Conservation (phyloP, 1,284 basidiomycete species). For the Malassezia arunalokei region DNA sequence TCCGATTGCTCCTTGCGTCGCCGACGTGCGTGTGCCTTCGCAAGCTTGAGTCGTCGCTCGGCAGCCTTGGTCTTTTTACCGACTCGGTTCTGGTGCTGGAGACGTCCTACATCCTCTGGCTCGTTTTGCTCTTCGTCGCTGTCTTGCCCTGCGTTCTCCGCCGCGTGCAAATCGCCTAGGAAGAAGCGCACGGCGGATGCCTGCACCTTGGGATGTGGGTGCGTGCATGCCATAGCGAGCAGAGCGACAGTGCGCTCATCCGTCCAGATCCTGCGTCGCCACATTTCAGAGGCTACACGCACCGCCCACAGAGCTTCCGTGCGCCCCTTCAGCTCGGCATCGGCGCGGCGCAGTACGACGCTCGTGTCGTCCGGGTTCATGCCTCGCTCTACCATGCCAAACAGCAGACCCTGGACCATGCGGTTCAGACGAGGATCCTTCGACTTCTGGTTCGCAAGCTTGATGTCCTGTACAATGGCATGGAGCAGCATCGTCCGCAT, state of each 20-base stretch:
- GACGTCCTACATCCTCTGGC: slow-evolving; percentile 26
- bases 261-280: slow-evolving; percentile 86
- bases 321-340: slow-evolving; percentile 51
- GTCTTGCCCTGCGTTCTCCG: slow-evolving; percentile 22
- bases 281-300: slow-evolving; percentile 81
- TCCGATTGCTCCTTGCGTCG: slow-evolving; percentile 25
- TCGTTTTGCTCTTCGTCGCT: slow-evolving; percentile 21
- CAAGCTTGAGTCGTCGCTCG: slow-evolving; percentile 38
- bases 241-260: slow-evolving; percentile 91
- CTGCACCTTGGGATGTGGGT: slow-evolving; percentile 87
- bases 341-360: slow-evolving; percentile 11
- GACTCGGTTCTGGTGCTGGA: slow-evolving; percentile 41
- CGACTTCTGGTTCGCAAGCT: slow-evolving; percentile 71
- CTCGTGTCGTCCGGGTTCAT: slow-evolving; percentile 48
- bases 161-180: slow-evolving; percentile 54
- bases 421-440: slow-evolving; percentile 95
- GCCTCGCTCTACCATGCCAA: slow-evolving; percentile 85
- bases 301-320: slow-evolving; percentile 93
- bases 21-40: slow-evolving; percentile 31
- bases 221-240: slow-evolving; percentile 78
- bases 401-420: slow-evolving; percentile 88
- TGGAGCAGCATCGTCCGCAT: slow-evolving; percentile 77
- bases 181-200: slow-evolving; percentile 95
- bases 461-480: slow-evolving; percentile 89
- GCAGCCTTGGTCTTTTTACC: slow-evolving; percentile 39